Percentiles rank a stretch among this genome's conserved stretches.
These are phyloP conservation scores for Piper betle DNA, from an alignment of 164 flowering plant species.

Conservation along the genomic window DNA sequence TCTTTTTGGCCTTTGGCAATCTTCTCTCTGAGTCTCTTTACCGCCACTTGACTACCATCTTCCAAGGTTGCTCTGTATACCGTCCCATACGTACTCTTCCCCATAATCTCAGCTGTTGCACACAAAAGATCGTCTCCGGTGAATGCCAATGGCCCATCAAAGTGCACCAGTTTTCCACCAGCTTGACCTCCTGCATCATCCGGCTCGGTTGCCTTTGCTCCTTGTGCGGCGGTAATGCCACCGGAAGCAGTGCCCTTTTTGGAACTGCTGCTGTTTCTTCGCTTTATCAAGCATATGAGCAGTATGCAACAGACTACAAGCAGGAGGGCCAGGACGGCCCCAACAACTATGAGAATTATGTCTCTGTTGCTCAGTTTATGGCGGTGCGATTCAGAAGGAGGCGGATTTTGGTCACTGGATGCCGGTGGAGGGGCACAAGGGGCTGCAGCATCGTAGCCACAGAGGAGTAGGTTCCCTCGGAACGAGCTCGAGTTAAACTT, in stretches of 20 bases:
- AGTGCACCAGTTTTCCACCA: slow-evolving; percentile 90
- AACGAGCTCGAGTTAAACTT: slow-evolving; percentile 81
- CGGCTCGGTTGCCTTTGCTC: slow-evolving; percentile 25
- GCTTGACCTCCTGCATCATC: slow-evolving; percentile 54
- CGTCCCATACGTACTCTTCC: slow-evolving; percentile 86
- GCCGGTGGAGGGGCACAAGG: slow-evolving; percentile 42
- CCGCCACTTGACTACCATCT: slow-evolving; percentile 79
- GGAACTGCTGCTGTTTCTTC: slow-evolving; percentile 23
- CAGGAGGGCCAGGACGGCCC: slow-evolving; percentile 40
- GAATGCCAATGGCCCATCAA: slow-evolving; percentile 81
- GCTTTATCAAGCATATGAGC: slow-evolving; percentile 54
- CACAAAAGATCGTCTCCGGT: slow-evolving; percentile 90
- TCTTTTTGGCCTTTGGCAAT: slow-evolving; percentile 68
- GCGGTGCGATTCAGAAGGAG: slow-evolving; percentile 19
- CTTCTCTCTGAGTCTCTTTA: slow-evolving; percentile 90
- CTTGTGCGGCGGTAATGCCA: slow-evolving; percentile 14
- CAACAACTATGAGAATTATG: slow-evolving; percentile 65
- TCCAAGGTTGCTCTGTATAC: slow-evolving; percentile 89
- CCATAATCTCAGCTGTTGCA: slow-evolving; percentile 97
- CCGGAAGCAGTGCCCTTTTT: slow-evolving; percentile 17
- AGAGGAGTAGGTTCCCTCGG: slow-evolving; percentile 68
- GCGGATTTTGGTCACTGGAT: slow-evolving; percentile 18
- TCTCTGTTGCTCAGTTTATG: slow-evolving; percentile 48
- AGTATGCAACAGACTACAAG: slow-evolving; percentile 51
- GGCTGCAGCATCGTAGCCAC: slow-evolving; percentile 58